phyloP scores from a whole-genome alignment of 2,329 filamentous ascomycete genomes.

The Amauroascus verrucosus region DNA sequence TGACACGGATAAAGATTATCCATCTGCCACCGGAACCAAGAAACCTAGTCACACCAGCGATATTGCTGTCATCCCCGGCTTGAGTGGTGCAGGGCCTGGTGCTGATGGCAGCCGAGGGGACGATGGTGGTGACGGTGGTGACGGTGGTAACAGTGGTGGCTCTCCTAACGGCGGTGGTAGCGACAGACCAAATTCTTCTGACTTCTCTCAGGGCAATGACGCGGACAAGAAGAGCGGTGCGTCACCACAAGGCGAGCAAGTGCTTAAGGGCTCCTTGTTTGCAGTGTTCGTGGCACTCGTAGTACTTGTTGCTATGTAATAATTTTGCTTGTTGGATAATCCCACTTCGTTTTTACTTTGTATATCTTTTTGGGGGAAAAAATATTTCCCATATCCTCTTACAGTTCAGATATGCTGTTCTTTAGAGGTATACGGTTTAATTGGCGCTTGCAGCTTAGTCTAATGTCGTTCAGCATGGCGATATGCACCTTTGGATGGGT shows the following conservation, averaged over 20 bases:
- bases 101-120: conserved; percentile 19
- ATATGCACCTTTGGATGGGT: conserved; percentile 4
- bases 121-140: conserved; percentile 17
- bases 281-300: conserved; percentile 39
- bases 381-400: conserved; percentile 9
- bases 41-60: conserved; percentile 24
- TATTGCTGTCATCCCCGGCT: conserved; percentile 25
- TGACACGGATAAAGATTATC: conserved; percentile 51
- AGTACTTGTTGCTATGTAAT: conserved; percentile 37
- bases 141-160: conserved; percentile 16
- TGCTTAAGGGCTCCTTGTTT: conserved; percentile 38
- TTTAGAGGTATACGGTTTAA: conserved; percentile 1
- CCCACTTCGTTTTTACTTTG: conserved; percentile 5
- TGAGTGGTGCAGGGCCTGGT: conserved; percentile 27
- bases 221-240: conserved; percentile 20
- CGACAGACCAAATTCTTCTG: conserved; percentile 19
- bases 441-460: conserved; percentile 2
- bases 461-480: conserved; percentile 2
- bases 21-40: conserved; percentile 23
- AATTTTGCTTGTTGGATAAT: conserved; percentile 11
- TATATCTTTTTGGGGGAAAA: conserved; percentile 4
- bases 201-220: conserved; percentile 25
- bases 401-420: not conserved
- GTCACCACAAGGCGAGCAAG: conserved; percentile 30
- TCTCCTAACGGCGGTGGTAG: conserved; percentile 18